These are phyloP conservation scores for Teunomyces tritomae DNA, from an alignment of 805 yeast genomes.

Conservation along the genomic window DNA sequence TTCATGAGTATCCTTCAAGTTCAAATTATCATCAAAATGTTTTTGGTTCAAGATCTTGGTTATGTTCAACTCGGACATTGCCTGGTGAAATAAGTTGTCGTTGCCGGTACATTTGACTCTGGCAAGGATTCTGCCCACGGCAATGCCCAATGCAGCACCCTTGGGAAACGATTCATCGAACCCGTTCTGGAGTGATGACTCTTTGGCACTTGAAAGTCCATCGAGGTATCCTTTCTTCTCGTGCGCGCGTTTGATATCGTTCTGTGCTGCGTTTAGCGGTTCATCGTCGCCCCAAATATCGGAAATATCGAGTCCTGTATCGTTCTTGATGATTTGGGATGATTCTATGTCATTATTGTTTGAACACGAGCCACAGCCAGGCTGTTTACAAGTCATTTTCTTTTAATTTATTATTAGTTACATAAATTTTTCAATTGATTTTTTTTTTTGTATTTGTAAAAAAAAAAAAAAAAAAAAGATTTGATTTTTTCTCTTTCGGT, in stretches of 20 bases:
- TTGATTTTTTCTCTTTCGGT: too few species aligned
- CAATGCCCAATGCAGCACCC: constrained; percentile 69
- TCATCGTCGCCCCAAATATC: constrained; percentile 35
- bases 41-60: constrained; percentile 52
- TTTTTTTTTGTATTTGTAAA: neutral
- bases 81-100: constrained; percentile 27
- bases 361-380: constrained; percentile 5
- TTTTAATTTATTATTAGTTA: neutral
- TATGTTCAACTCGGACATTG: constrained; percentile 55
- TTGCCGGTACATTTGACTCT: constrained; percentile 27
- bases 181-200: constrained; percentile 68
- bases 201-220: constrained; percentile 71
- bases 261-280: constrained; percentile 13
- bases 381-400: neutral
- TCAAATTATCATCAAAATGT: constrained; percentile 53
- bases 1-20: constrained; percentile 26
- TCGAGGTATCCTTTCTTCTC: constrained; percentile 79
- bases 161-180: constrained; percentile 76
- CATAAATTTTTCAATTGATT: too few species aligned
- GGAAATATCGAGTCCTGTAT: constrained; percentile 10
- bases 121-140: constrained; percentile 66
- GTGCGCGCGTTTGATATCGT: constrained; percentile 56
- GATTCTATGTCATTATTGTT: constrained; percentile 1
- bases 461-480: neutral
- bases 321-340: neutral